Evolutionary conservation across 306 rosid genomes (phyloP), one percentile per base, ranked within the genome.

Genomic region (Biancaea sappan): DNA sequence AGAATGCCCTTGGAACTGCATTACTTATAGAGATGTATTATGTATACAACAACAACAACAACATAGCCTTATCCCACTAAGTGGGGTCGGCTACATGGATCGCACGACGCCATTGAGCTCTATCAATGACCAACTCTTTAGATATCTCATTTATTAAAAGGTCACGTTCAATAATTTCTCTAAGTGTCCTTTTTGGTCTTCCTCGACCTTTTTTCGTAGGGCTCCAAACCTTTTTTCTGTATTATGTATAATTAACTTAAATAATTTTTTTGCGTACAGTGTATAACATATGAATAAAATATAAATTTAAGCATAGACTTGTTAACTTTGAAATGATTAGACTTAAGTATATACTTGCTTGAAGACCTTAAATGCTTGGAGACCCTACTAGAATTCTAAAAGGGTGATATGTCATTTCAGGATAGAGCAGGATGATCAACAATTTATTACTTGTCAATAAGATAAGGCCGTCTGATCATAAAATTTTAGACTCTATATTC

Each of bases 1-100:
- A 8, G 34, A 46, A 32, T 53, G 53, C 63, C 34, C 58, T 69
- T 63, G 58, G 40, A 32, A 59, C 25, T 14, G 29, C 34, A 76
- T 59, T 59, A 31, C 41, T 31, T 59, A 14, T 16, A 59, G 41
- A 59, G 3, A 56, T 5, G 61, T 54, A n/a, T n/a, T n/a, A n/a
- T n/a, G n/a, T n/a, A n/a, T n/a, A n/a, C n/a, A n/a, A n/a, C n/a
- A n/a, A n/a, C n/a, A n/a, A n/a, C n/a, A n/a, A n/a, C n/a, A n/a
- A n/a, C n/a, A n/a, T n/a, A n/a, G n/a, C n/a, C n/a, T n/a, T n/a
- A n/a, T n/a, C n/a, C n/a, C n/a, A n/a, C n/a, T n/a, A n/a, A n/a
- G n/a, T n/a, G n/a, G n/a, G n/a, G n/a, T n/a, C n/a, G n/a, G n/a
- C n/a, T n/a, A n/a, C n/a, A n/a, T n/a, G n/a, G n/a, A n/a, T n/a